A percentile compares a stretch with the other conserved stretches of the same genome.
Evolutionary conservation across 495 filamentous ascomycete species (phyloP).

Genomic region (Recurvomyces mirabilis): DNA sequence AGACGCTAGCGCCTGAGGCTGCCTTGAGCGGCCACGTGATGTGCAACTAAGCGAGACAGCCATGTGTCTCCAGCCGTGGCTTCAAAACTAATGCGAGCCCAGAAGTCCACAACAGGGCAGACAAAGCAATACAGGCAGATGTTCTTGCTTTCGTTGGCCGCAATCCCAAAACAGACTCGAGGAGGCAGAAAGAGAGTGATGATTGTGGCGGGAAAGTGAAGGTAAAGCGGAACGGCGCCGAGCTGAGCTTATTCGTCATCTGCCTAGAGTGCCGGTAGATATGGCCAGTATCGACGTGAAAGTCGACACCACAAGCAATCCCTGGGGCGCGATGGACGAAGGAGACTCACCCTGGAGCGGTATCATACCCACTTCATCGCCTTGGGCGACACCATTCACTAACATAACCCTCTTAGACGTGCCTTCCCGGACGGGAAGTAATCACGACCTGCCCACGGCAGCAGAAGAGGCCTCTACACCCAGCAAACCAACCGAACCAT

Average conservation of each 20-base stretch:
- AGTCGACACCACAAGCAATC: slow-evolving; percentile 1
- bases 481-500: slow-evolving; percentile 4
- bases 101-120: too few species aligned
- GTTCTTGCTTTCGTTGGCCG: too few species aligned
- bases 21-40: too few species aligned
- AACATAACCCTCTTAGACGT: slow-evolving; percentile 23
- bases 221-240: not conserved
- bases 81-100: too few species aligned
- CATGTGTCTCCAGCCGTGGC: too few species aligned
- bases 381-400: not conserved
- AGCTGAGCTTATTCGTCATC: not conserved
- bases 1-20: too few species aligned
- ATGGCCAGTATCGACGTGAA: not conserved
- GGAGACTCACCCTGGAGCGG: slow-evolving; percentile 34
- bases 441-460: slow-evolving; percentile 23
- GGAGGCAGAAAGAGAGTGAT: too few species aligned
- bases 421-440: slow-evolving; percentile 27
- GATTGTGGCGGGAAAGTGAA: too few species aligned
- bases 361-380: slow-evolving; percentile 13
- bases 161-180: too few species aligned
- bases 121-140: too few species aligned
- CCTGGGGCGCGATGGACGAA: slow-evolving; percentile 26
- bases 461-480: slow-evolving; percentile 18
- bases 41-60: too few species aligned
- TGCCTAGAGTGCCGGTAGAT: not conserved